phyloP scores from a whole-genome alignment of 768 basidiomycete species.

The Leccinellum luteum region DNA sequence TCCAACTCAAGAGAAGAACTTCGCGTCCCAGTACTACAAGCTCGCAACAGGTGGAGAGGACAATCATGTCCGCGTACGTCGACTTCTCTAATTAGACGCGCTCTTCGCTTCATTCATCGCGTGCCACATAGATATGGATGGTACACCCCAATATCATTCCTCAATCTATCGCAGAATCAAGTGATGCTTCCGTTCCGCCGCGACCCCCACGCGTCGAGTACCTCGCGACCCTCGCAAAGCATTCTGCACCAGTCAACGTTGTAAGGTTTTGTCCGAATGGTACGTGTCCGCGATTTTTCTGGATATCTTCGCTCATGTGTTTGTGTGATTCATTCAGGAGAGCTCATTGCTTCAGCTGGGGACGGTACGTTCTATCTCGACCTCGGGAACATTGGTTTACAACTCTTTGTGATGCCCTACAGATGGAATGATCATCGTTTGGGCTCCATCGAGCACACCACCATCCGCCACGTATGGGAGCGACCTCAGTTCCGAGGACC shows the following conservation, averaged over 20 bases:
- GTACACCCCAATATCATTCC: constrained; percentile 89
- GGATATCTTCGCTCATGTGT: constrained; percentile 1
- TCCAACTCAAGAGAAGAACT: constrained; percentile 54
- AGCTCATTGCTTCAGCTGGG: constrained; percentile 92
- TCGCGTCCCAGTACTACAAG: constrained; percentile 74
- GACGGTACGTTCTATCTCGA: constrained; percentile 64
- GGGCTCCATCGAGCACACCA: constrained; percentile 80
- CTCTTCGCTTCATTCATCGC: constrained; percentile 6
- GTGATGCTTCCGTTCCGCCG: constrained; percentile 32
- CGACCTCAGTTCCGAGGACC: constrained; percentile 72
- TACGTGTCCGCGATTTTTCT: constrained; percentile 32
- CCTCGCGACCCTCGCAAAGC: constrained; percentile 87
- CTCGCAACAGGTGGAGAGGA: constrained; percentile 96
- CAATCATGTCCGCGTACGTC: constrained; percentile 90
- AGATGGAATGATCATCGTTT: constrained; percentile 98
- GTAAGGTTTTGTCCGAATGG: constrained; percentile 96
- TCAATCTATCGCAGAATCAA: constrained; percentile 45
- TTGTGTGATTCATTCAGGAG: constrained; percentile 50
- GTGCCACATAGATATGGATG: constrained; percentile 74
- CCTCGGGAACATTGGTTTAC: constrained; percentile 1
- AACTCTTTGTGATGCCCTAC: neutral
- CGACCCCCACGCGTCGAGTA: constrained; percentile 92
- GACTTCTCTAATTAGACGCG: constrained; percentile 10
- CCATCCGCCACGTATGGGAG: constrained; percentile 77
- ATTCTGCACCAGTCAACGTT: constrained; percentile 94